phyloP scores from a whole-genome alignment of 176 grass and related monocot genomes.

The Oryza glumipatula region DNA sequence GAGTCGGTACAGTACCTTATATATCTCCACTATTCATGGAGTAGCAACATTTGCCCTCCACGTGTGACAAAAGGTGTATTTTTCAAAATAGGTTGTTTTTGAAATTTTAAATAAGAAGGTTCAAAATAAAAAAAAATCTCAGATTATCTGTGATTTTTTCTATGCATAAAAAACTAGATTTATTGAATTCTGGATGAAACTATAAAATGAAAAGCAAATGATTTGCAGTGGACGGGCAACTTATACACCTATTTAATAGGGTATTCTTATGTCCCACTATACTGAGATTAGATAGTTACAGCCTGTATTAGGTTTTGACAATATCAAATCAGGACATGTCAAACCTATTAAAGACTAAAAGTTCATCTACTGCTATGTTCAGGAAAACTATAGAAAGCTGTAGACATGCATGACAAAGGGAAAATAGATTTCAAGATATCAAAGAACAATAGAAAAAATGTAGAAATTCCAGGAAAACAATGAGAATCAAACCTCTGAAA shows the following conservation, averaged over 20 bases:
- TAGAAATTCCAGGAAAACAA: constrained; percentile 3
- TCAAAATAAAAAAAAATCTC: neutral
- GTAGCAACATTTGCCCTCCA: neutral
- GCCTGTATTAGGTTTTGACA: constrained; percentile 3
- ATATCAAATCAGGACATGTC: neutral
- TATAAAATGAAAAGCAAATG: neutral
- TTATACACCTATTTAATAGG: constrained; percentile 9
- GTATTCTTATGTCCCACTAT: constrained; percentile 6
- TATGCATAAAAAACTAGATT: constrained; percentile 1
- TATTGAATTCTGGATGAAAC: neutral
- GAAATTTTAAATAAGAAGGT: neutral
- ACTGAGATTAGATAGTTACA: neutral
- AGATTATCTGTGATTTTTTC: neutral
- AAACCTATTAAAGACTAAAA: neutral
- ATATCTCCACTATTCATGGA: neutral
- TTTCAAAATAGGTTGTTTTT: neutral
- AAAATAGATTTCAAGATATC: neutral
- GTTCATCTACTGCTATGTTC: neutral
- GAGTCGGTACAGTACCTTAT: neutral
- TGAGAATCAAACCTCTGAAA: constrained; percentile 75
- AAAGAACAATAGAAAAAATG: neutral
- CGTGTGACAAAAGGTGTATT: neutral
- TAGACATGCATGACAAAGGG: neutral
- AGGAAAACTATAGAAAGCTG: no score
- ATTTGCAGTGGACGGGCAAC: neutral